phyloP scores from a whole-genome alignment of 2,329 filamentous ascomycete species.

The Cytospora leucostoma region DNA sequence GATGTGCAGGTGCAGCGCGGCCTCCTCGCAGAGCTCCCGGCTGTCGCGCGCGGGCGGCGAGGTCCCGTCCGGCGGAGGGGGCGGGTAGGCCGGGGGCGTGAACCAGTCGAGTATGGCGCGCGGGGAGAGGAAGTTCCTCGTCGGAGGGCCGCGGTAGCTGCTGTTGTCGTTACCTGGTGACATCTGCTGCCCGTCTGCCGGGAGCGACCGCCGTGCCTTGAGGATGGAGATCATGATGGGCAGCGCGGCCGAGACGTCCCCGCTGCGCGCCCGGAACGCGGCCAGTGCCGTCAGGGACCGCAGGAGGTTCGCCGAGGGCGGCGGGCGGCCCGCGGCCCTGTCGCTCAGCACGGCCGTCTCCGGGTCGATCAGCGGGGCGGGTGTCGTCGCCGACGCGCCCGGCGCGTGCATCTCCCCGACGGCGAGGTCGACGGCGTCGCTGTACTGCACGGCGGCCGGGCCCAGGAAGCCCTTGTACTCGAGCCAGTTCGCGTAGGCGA shows the following conservation, averaged over 20 bases:
- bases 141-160: not conserved
- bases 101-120: conserved; percentile 32
- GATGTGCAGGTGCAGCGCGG: conserved; percentile 83
- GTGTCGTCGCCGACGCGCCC: conserved; percentile 34
- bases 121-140: conserved; percentile 27
- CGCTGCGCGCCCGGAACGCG: conserved; percentile 71
- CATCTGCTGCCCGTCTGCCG: conserved; percentile 33
- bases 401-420: conserved; percentile 51
- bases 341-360: conserved; percentile 66
- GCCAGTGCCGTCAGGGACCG: conserved; percentile 75
- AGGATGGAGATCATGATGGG: conserved; percentile 86
- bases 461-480: conserved; percentile 71
- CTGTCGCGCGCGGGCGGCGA: conserved; percentile 64
- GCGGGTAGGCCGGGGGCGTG: conserved; percentile 65
- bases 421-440: conserved; percentile 75
- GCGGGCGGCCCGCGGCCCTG: conserved; percentile 43
- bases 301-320: conserved; percentile 72
- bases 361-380: conserved; percentile 59
- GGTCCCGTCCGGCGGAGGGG: conserved; percentile 70
- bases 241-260: conserved; percentile 68
- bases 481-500: conserved; percentile 83
- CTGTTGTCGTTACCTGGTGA: not conserved
- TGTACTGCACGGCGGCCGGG: conserved; percentile 71
- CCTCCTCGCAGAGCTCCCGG: conserved; percentile 77
- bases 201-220: conserved; percentile 69